Percentiles rank a stretch among this genome's conserved stretches.
Evolutionary conservation across 345 rosid species (phyloP).

Genomic region (Euphorbia lathyris): DNA sequence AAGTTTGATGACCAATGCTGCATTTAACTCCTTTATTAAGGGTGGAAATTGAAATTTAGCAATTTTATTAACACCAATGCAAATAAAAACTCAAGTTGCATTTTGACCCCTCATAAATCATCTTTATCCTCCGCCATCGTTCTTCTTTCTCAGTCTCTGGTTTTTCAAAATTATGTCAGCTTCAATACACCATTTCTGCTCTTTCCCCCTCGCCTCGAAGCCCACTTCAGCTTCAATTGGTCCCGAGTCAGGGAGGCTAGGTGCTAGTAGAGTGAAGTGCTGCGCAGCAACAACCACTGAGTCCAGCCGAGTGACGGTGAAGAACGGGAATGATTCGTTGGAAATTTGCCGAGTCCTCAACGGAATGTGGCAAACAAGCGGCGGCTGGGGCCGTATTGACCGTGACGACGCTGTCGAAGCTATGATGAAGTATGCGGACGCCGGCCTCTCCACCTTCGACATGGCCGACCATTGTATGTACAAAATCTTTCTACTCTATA

Average conservation of each 20-base stretch:
- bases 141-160: too few species aligned
- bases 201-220: background rate
- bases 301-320: constrained; percentile 47
- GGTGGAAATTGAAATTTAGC: too few species aligned
- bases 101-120: too few species aligned
- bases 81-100: too few species aligned
- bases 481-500: too few species aligned
- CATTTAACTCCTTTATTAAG: too few species aligned
- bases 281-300: constrained; percentile 30
- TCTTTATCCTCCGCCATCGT: too few species aligned
- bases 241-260: background rate
- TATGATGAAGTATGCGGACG: constrained; percentile 71
- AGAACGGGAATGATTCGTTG: constrained; percentile 75
- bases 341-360: constrained; percentile 80
- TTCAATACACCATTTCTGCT: background rate
- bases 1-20: too few species aligned
- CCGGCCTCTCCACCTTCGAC: constrained; percentile 93
- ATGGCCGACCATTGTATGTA: constrained; percentile 89
- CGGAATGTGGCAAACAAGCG: constrained; percentile 95
- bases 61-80: too few species aligned
- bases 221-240: background rate
- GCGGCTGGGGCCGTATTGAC: constrained; percentile 89
- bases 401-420: constrained; percentile 76
- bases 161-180: background rate
- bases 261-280: constrained; percentile 42